These are phyloP conservation scores for Knufia petricola DNA, from an alignment of 2,329 filamentous ascomycete genomes.

Conservation along the genomic window DNA sequence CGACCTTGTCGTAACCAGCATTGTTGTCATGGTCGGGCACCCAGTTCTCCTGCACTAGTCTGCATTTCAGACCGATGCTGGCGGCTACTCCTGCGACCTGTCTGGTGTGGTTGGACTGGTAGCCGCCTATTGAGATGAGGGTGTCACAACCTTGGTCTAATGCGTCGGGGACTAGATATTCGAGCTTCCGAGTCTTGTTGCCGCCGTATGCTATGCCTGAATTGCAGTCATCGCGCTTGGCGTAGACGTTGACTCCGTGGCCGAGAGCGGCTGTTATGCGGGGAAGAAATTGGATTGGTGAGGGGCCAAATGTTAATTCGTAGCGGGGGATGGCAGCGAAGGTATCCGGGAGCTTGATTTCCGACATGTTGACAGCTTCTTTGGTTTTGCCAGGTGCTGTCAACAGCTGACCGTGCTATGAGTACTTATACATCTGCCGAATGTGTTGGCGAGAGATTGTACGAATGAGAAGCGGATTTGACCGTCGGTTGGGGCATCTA, in stretches of 20 bases:
- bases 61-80: conserved; percentile 44
- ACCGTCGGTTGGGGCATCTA: background rate
- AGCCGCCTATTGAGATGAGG: conserved; percentile 56
- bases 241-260: conserved; percentile 53
- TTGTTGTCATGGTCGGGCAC: conserved; percentile 47
- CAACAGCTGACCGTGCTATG: background rate
- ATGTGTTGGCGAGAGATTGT: background rate
- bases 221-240: conserved; percentile 64
- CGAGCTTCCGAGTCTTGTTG: conserved; percentile 61
- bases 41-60: conserved; percentile 58
- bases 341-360: conserved; percentile 43
- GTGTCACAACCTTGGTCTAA: conserved; percentile 49
- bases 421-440: background rate
- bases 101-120: conserved; percentile 62
- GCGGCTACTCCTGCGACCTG: conserved; percentile 56
- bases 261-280: conserved; percentile 54
- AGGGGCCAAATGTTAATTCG: conserved; percentile 56
- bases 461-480: background rate
- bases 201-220: conserved; percentile 58
- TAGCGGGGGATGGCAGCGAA: conserved; percentile 55
- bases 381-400: background rate
- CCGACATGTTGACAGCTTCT: conserved; percentile 5
- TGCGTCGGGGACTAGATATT: conserved; percentile 59
- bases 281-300: conserved; percentile 58
- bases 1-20: conserved; percentile 52